Evolutionary conservation across 2,329 filamentous ascomycete genomes (phyloP), one percentile per base, ranked within the genome.

Genomic region (Aspergillus sergii): DNA sequence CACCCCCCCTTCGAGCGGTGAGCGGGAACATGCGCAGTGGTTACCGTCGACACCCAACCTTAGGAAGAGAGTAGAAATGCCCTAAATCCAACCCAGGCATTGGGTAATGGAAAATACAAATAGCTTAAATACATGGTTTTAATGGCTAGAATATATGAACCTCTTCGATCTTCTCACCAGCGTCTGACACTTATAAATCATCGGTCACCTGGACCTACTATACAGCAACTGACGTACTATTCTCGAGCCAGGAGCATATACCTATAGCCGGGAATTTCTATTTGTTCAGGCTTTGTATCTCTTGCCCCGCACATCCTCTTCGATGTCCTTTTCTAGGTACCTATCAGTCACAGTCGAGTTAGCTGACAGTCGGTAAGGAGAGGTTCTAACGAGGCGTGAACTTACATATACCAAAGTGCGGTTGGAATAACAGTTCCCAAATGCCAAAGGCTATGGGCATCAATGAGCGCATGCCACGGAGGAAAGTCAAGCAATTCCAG

Each of bases 391-490:
- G 21, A 43, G 14, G 23, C 43, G 28, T 21, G 12, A 39, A 51
- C 93, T 84, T 82, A 98, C 94, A 91, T 93, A 78, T 99, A 99
- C 92, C 92, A 97, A 82, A 96, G 86, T 57, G 95, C 82, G 0
- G 92, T 92, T 11, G 95, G 95, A 36, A 86, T 86, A 57, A 99
- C 94, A 0, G 95, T 99, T 61, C 94, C 93, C 65, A 97, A 76
- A 84, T 99, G 95, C 95, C 95, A 99, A 66, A 99, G 78, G 73
- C 92, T 94, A 80, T 99, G 95, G 4, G 95, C 95, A 83, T 99
- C 95, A 57, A 99, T 79, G 77, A 90, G 88, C 9, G 92, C 91
- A 76, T 86, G 84, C 80, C 91, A 85, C 2, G 95, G 95, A 59
- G 95, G 88, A 73, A 99, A 99, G 78, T 99, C 95, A 67, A 98